Percentiles rank a stretch among this genome's conserved stretches.
phyloP scores from a whole-genome alignment of 2,329 filamentous ascomycete species.

The Tolypocladium capitatum region DNA sequence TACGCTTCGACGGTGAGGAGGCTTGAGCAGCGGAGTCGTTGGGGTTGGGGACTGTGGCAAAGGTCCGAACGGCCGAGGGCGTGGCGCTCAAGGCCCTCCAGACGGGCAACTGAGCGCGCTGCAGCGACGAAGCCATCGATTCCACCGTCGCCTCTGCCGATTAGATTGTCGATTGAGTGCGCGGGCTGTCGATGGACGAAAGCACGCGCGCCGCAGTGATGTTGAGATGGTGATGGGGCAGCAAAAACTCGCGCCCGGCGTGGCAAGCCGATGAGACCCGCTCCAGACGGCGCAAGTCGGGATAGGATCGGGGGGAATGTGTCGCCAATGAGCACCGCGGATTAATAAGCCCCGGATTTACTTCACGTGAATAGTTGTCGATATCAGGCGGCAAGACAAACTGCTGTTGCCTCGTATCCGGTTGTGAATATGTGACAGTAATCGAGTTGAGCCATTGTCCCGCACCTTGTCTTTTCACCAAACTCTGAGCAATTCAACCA shows the following conservation, averaged over 20 bases:
- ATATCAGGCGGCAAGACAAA: too few species aligned
- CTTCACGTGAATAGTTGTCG: too few species aligned
- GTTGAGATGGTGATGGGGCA: neutral
- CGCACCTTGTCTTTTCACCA: too few species aligned
- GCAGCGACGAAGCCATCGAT: constrained; percentile 26
- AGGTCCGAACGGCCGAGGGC: constrained; percentile 20
- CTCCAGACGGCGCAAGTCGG: neutral
- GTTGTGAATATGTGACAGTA: too few species aligned
- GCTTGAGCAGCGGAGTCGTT: constrained; percentile 10
- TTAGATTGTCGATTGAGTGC: neutral
- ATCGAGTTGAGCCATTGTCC: too few species aligned
- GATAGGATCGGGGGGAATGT: neutral
- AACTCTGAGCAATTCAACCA: too few species aligned
- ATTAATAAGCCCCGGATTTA: neutral
- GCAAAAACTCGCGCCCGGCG: too few species aligned
- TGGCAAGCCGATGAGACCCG: neutral
- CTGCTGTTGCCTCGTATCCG: too few species aligned
- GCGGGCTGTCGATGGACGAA: neutral
- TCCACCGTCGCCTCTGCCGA: constrained; percentile 9
- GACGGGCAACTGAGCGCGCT: constrained; percentile 27
- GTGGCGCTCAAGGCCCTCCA: constrained; percentile 24
- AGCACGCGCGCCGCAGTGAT: neutral
- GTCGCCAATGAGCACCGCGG: neutral
- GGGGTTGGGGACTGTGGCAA: constrained; percentile 32
- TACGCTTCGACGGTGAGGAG: constrained; percentile 16